Evolutionary conservation across 1,284 basidiomycete genomes (phyloP), one percentile per base, ranked within the genome.

Genomic region (Ceratobasidium sp.): DNA sequence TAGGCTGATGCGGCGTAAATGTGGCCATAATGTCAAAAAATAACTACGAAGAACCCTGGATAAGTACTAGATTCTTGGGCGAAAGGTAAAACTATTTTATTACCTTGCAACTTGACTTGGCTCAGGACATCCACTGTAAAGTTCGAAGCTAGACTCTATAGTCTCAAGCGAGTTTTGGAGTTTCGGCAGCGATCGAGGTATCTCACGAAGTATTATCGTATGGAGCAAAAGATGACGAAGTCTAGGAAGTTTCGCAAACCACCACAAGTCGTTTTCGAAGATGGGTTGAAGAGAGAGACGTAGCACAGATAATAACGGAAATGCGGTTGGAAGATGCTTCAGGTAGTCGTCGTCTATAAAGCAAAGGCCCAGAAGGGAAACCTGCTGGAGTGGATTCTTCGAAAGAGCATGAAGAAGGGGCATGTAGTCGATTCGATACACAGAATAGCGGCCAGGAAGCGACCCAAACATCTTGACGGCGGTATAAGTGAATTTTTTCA

Each of bases 181-280:
- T 13, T 46, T 46, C 44, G 44, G 44, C 44, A 6, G 13, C 44
- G 44, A 46, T 46, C 7, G 44, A 13, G 13, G 44, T 7, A 46
- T 13, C 3, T 5, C 9, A 5, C 3, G 5, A 26, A 68, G 48
- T 15, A 13, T 7, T n/a, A 68, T 13, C 28, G 13, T 12, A 5
- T 20, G 17, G 4, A 68, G 33, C 4, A 28, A 23, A 20, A 68
- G 28, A n/a, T 52, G 48, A 7, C 50, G 33, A 17, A 68, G 48
- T 5, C 40, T 23, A 10, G 66, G 66, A 4, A 68, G 52, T 54
- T 33, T 6, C 5, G 66, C 17, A 54, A 52, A 68, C 66, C 66
- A 54, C 2, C 12, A 12, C 9, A 68, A 23, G 7, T 28, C 15
- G 26, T 4, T 12, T 9, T 15, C 12, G 10, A 4, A 3, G 3